Conservation (phyloP, 306 rosid genomes). For the Pyrus pyrifolia region DNA sequence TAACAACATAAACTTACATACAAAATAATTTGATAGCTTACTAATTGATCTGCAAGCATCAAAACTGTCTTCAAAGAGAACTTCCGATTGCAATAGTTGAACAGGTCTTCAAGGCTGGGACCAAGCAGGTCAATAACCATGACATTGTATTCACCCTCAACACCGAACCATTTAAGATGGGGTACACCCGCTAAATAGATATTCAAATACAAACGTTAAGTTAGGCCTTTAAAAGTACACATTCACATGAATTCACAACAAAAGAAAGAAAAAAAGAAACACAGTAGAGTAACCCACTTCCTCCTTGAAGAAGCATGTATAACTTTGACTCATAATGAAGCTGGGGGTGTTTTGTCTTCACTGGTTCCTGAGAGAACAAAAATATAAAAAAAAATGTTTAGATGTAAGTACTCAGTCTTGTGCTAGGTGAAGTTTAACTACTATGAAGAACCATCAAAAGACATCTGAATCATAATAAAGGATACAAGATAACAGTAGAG, state of each 20-base stretch:
- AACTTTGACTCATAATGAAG: conserved; percentile 95
- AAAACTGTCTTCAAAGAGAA: conserved; percentile 85
- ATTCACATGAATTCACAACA: background rate
- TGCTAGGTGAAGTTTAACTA: background rate
- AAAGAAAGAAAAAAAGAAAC: background rate
- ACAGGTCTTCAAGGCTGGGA: conserved; percentile 93
- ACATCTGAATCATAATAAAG: background rate
- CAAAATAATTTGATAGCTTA: conserved; percentile 33
- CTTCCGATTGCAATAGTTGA: conserved; percentile 85
- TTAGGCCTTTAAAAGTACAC: background rate
- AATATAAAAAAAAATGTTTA: background rate
- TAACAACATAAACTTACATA: background rate
- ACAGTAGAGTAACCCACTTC: conserved; percentile 52
- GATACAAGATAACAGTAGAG: background rate
- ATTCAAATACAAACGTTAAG: background rate
- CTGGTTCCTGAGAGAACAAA: conserved; percentile 64
- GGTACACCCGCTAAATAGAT: conserved; percentile 78
- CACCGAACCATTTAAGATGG: conserved; percentile 95
- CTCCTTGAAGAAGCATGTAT: conserved; percentile 98
- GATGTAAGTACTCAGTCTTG: background rate
- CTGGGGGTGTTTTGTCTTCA: conserved; percentile 95
- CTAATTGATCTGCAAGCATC: conserved; percentile 98
- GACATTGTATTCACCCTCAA: conserved; percentile 91
- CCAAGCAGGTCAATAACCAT: conserved; percentile 99
- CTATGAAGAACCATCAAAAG: background rate